Evolutionary conservation across 2,329 filamentous ascomycete genomes (phyloP).

Genomic region (Ophiocordyceps camponoti-leonardi): DNA sequence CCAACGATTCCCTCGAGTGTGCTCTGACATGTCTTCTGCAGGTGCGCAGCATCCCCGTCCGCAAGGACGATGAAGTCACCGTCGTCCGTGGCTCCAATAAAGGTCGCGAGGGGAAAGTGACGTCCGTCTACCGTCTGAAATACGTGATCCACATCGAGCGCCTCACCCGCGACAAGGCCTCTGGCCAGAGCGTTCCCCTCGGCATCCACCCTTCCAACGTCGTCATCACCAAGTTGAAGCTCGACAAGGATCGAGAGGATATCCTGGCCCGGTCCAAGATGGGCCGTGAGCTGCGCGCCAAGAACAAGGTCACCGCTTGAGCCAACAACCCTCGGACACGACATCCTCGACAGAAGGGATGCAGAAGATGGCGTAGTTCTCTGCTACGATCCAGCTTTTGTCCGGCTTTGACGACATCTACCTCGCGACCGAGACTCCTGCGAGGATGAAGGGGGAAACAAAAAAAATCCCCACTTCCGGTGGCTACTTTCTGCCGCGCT

Average conservation of each 20-base stretch:
- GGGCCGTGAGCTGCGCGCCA: constrained; percentile 60
- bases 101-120: constrained; percentile 97
- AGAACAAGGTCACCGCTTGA: constrained; percentile 47
- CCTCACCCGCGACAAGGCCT: constrained; percentile 91
- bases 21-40: constrained; percentile 16
- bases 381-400: not conserved
- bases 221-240: constrained; percentile 96
- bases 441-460: not conserved
- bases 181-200: constrained; percentile 87
- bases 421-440: not conserved
- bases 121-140: constrained; percentile 94
- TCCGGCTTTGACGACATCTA: not conserved
- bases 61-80: constrained; percentile 91
- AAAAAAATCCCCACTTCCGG: not conserved
- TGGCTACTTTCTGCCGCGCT: not conserved
- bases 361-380: not conserved
- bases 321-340: not conserved
- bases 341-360: not conserved
- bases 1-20: no score
- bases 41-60: constrained; percentile 91
- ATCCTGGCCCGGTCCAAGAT: constrained; percentile 74
- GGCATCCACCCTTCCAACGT: constrained; percentile 94
- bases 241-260: constrained; percentile 85
- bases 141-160: constrained; percentile 96
- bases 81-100: constrained; percentile 90